A percentile compares a stretch with the other conserved stretches of the same genome.
Conservation (phyloP, 2,329 filamentous ascomycete species). For the Fusarium sp. region DNA sequence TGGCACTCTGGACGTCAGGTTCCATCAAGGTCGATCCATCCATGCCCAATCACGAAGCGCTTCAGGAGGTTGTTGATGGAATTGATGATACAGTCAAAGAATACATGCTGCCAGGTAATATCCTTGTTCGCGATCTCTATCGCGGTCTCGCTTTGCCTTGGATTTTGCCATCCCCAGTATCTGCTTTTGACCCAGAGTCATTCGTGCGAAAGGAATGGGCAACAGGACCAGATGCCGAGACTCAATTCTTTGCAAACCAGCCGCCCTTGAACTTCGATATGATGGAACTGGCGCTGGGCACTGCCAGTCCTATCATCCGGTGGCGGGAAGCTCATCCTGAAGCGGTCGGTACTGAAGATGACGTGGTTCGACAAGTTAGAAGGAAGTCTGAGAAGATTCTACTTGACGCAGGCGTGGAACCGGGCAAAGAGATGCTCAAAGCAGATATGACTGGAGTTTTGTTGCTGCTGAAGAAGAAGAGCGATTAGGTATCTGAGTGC, state of each 20-base stretch:
- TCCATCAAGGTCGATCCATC: not conserved
- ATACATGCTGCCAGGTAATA: not conserved
- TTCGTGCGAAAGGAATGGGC: constrained; percentile 12
- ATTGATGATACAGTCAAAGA: not conserved
- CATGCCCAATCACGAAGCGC: not conserved
- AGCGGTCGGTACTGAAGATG: constrained; percentile 3
- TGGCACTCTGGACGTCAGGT: not conserved
- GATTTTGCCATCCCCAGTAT: not conserved
- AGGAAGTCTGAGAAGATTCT: constrained; percentile 6
- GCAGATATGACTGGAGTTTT: not conserved
- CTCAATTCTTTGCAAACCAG: not conserved
- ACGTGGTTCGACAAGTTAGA: not conserved
- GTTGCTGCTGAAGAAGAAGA: not conserved
- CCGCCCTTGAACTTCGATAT: not conserved
- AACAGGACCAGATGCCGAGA: not conserved
- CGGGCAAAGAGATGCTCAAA: not conserved
- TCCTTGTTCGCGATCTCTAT: not conserved
- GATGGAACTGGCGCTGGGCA: constrained; percentile 6
- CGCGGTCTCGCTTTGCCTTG: not conserved
- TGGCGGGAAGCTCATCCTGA: constrained; percentile 10
- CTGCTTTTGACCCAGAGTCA: not conserved
- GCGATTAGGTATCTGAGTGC: not conserved
- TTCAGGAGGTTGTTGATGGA: not conserved
- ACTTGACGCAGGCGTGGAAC: not conserved
- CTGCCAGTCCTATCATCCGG: not conserved